phyloP scores from a whole-genome alignment of 805 yeast species.

The Metschnikowia arizonensis region DNA sequence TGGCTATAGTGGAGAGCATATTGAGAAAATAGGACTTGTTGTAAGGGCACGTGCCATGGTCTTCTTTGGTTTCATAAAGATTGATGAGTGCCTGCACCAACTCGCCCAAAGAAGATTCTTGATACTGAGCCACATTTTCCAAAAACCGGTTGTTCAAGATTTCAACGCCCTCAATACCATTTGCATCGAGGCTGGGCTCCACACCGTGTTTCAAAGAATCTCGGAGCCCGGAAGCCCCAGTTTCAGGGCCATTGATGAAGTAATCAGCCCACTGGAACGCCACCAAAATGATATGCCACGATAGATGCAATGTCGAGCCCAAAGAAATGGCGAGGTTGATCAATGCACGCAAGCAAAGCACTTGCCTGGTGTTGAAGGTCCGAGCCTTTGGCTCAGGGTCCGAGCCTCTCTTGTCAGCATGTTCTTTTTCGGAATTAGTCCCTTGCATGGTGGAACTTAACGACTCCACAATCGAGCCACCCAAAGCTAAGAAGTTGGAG shows the following conservation, averaged over 20 bases:
- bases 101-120: conserved; percentile 45
- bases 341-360: conserved; percentile 73
- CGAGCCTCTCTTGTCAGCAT: neutral
- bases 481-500: conserved; percentile 34
- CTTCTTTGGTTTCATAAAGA: conserved; percentile 31
- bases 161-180: conserved; percentile 51
- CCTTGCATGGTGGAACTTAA: conserved; percentile 37
- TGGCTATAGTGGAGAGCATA: conserved; percentile 49
- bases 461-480: conserved; percentile 52
- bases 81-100: conserved; percentile 46
- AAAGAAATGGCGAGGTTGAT: conserved; percentile 72
- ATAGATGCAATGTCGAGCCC: conserved; percentile 64
- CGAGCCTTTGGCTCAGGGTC: neutral
- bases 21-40: conserved; percentile 54
- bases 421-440: neutral
- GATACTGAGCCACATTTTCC: conserved; percentile 58
- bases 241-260: conserved; percentile 55
- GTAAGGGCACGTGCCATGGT: conserved; percentile 41
- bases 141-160: conserved; percentile 54
- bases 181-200: conserved; percentile 36
- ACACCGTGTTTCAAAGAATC: neutral
- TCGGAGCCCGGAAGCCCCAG: conserved; percentile 7
- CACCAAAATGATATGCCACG: conserved; percentile 60
- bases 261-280: conserved; percentile 79
- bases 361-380: conserved; percentile 58